Base-by-base conservation (phyloP, 2,329 filamentous ascomycete genomes). In the Erysiphe pulchra region DNA sequence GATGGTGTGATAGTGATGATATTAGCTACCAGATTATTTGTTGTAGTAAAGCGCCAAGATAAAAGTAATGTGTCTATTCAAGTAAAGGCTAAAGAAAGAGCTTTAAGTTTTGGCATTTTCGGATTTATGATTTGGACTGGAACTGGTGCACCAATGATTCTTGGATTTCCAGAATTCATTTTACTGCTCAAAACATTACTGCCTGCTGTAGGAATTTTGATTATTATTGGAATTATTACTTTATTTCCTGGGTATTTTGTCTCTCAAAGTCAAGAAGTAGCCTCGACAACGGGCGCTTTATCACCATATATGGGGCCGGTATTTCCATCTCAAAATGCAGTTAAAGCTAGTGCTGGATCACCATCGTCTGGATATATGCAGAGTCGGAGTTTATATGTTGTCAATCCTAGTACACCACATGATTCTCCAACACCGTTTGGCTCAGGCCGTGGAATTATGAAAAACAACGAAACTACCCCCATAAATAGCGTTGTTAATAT, bases 101-200 rank as follows among this genome's bases (percentile, higher is more conserved):
- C 53, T 8, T 44, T 58, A 34, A 48, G 54, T 2, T 47, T 56
- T 13, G 49, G 45, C 20, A 52, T 55, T 39, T 43, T 49, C 40
- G 58, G 55, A 14, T 52, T 58, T 34, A 46, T 46, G 11, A 24
- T 57, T 9, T 60, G 58, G 58, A 56, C 53, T 38, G 54, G 39
- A 53, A 52, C 50, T 24, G 58, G 58, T 47, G 51, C 57, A 37
- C 52, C 56, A 1, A 56, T 59, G 53, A 50, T 58, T 33, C 49
- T 60, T n/a, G 58, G 56, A 10, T 48, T 56, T 33, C 40, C 48
- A 28, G 49, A 49, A 1, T 54, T 57, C 9, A 47, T 48, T 3
- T 46, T 60, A n/a, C 50, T 57, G 2, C 33, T 56, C 13, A 52
- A 53, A 45, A 60, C 57, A 10, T 47, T 51, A n/a, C 32, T 59